phyloP scores from a whole-genome alignment of 75 land plant species.

The Pinus tabuliformis region DNA sequence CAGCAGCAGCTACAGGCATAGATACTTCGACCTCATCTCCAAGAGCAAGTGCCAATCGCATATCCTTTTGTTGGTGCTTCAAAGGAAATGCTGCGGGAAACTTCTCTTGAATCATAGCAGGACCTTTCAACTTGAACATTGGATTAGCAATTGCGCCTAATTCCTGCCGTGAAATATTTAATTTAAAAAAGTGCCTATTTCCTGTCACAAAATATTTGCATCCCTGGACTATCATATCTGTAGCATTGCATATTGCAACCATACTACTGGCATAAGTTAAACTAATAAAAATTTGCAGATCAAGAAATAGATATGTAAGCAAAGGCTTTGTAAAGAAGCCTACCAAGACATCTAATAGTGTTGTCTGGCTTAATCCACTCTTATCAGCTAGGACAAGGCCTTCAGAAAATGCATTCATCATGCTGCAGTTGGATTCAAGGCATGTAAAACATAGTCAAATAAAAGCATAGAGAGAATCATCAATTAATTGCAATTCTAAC shows the following conservation, averaged over 20 bases:
- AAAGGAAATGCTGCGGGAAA: slow-evolving; percentile 88
- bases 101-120: slow-evolving; percentile 63
- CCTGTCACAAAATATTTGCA: neutral
- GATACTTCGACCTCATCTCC: slow-evolving; percentile 81
- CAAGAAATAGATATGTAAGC: neutral
- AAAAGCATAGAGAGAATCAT: too few species aligned
- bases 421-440: slow-evolving; percentile 36
- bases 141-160: slow-evolving; percentile 74
- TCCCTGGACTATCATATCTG: neutral
- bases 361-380: slow-evolving; percentile 66
- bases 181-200: neutral
- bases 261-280: neutral
- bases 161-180: slow-evolving; percentile 28
- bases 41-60: slow-evolving; percentile 89
- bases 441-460: too few species aligned
- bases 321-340: neutral
- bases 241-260: neutral
- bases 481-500: too few species aligned
- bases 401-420: slow-evolving; percentile 95
- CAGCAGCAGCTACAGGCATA: slow-evolving; percentile 97
- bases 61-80: slow-evolving; percentile 98
- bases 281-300: neutral
- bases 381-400: slow-evolving; percentile 71
- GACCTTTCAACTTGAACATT: slow-evolving; percentile 94
- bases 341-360: slow-evolving; percentile 80